Conservation (phyloP, 805 yeast genomes). For the Metschnikowia reukaufii region DNA sequence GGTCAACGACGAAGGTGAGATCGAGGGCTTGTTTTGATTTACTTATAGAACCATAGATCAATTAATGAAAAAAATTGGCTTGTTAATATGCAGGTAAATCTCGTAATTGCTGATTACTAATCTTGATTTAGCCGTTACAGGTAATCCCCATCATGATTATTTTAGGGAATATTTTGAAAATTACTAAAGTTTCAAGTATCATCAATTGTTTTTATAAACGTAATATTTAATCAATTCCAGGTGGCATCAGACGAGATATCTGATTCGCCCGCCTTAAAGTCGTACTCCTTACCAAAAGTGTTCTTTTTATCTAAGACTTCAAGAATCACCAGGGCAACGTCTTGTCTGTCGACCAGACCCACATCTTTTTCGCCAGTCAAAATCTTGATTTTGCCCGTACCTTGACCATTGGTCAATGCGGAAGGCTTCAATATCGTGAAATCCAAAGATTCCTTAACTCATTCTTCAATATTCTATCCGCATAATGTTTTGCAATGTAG, state of each 20-base stretch:
- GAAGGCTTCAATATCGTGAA: constrained; percentile 63
- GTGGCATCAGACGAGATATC: constrained; percentile 23
- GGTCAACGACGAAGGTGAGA: constrained; percentile 84
- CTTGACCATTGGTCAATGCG: constrained; percentile 36
- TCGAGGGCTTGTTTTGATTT: constrained; percentile 80
- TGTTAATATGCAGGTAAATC: neutral
- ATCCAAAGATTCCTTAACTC: constrained; percentile 41
- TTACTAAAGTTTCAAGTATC: too few species aligned
- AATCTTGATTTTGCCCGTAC: constrained; percentile 45
- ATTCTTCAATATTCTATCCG: constrained; percentile 47
- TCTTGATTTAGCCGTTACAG: too few species aligned
- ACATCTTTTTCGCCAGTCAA: constrained; percentile 23
- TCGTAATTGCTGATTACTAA: too few species aligned
- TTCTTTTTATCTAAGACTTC: constrained; percentile 34
- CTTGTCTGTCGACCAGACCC: constrained; percentile 46
- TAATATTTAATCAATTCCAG: constrained; percentile 9
- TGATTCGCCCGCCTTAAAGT: constrained; percentile 44
- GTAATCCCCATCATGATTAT: too few species aligned
- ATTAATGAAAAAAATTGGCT: neutral
- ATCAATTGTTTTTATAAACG: too few species aligned
- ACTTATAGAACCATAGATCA: constrained; percentile 6
- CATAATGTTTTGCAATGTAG: constrained; percentile 61
- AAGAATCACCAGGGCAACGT: constrained; percentile 52
- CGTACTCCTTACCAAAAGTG: constrained; percentile 44
- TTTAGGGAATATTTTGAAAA: too few species aligned